These are phyloP conservation scores for Cladorrhinum sp. DNA, from an alignment of 2,329 filamentous ascomycete genomes.

Conservation along the genomic window DNA sequence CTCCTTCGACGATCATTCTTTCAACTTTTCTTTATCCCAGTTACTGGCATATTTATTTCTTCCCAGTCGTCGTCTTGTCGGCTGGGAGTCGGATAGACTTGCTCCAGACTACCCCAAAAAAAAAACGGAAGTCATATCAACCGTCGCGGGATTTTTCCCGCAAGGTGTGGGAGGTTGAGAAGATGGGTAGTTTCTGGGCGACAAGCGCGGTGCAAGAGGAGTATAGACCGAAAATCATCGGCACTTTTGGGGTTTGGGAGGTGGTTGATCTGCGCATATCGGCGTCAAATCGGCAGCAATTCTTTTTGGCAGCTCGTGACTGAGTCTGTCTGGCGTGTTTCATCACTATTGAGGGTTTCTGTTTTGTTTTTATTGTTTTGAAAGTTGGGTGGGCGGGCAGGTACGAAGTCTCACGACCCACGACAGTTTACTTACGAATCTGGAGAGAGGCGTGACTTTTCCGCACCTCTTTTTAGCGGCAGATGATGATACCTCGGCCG, in stretches of 20 bases:
- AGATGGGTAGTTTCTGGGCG: not conserved
- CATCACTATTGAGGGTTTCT: slow-evolving; percentile 12
- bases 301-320: not conserved
- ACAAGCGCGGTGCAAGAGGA: slow-evolving; percentile 3
- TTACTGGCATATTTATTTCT: slow-evolving; percentile 8
- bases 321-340: slow-evolving; percentile 8
- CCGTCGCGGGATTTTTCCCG: not conserved
- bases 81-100: not conserved
- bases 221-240: slow-evolving; percentile 7
- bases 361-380: slow-evolving; percentile 17
- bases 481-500: not conserved
- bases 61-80: not conserved
- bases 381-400: slow-evolving; percentile 19
- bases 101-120: not conserved
- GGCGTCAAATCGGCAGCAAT: slow-evolving; percentile 17
- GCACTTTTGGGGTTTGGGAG: slow-evolving; percentile 1
- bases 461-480: not conserved
- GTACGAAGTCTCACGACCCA: slow-evolving; percentile 30
- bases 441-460: not conserved
- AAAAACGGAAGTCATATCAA: not conserved
- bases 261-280: slow-evolving; percentile 16
- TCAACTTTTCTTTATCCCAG: slow-evolving; percentile 12
- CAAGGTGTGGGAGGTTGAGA: not conserved
- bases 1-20: slow-evolving; percentile 14
- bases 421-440: slow-evolving; percentile 22